phyloP scores from a whole-genome alignment of 23 red algal species.

The Gracilaria domingensis region DNA sequence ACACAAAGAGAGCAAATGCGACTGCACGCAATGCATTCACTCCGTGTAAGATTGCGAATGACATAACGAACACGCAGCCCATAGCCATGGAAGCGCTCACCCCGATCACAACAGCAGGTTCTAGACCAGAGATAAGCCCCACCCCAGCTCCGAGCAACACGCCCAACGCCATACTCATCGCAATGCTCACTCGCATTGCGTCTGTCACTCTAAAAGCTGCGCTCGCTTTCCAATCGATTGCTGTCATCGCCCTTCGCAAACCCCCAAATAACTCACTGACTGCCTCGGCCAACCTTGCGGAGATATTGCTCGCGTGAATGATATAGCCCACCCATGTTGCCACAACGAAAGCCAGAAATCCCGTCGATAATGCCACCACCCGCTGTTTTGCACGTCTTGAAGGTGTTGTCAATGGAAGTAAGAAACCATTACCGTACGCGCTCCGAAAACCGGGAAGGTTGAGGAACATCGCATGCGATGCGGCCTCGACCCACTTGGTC shows the following conservation, averaged over 20 bases:
- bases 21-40: conserved; percentile 61
- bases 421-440: background rate
- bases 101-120: conserved; percentile 62
- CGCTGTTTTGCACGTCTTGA: conserved; percentile 25
- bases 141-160: conserved; percentile 50
- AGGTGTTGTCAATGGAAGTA: background rate
- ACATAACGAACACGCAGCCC: conserved; percentile 70
- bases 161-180: conserved; percentile 60
- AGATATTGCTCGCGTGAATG: background rate
- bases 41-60: conserved; percentile 63
- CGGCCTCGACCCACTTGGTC: conserved; percentile 20
- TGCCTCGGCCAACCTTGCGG: conserved; percentile 1
- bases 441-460: conserved; percentile 13
- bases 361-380: conserved; percentile 1
- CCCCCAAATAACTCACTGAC: background rate
- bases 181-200: conserved; percentile 58
- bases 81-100: conserved; percentile 70
- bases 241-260: background rate
- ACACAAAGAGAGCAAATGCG: conserved; percentile 59
- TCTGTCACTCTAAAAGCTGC: conserved; percentile 53
- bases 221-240: conserved; percentile 44
- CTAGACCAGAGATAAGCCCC: conserved; percentile 54
- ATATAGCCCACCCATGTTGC: conserved; percentile 19
- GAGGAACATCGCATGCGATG: conserved; percentile 30
- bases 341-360: conserved; percentile 8